Evolutionary conservation across 805 yeast genomes (phyloP).

Genomic region (Myxozyma monticola): DNA sequence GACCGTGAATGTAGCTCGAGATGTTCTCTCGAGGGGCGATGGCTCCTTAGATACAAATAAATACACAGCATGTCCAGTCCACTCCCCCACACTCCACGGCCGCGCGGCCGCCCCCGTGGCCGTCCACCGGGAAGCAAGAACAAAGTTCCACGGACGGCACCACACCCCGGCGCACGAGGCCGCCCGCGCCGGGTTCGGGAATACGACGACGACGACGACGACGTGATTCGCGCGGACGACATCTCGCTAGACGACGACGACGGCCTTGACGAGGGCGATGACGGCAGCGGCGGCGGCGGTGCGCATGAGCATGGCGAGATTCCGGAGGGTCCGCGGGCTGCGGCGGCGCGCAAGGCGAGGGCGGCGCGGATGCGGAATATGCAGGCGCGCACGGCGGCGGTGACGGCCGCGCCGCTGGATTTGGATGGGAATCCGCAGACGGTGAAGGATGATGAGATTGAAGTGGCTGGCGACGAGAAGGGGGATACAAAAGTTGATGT

Average conservation of each 20-base stretch:
- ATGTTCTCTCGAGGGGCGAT: too few species aligned
- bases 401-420: slow-evolving; percentile 54
- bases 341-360: slow-evolving; percentile 30
- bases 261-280: slow-evolving; percentile 14
- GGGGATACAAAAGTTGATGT: slow-evolving; percentile 74
- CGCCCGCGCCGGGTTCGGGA: slow-evolving; percentile 27
- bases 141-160: slow-evolving; percentile 29
- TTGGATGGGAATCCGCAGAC: slow-evolving; percentile 67
- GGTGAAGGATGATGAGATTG: slow-evolving; percentile 74
- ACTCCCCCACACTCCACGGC: slow-evolving; percentile 24
- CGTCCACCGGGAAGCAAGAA: slow-evolving; percentile 40
- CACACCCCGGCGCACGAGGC: slow-evolving; percentile 10
- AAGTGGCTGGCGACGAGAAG: slow-evolving; percentile 69
- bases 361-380: slow-evolving; percentile 26
- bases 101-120: slow-evolving; percentile 37
- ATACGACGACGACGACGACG: slow-evolving; percentile 22
- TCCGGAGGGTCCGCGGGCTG: slow-evolving; percentile 28
- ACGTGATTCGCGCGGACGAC: slow-evolving; percentile 23
- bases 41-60: too few species aligned
- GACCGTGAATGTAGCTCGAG: too few species aligned
- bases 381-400: slow-evolving; percentile 37
- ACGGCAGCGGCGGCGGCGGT: slow-evolving; percentile 15
- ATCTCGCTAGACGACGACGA: slow-evolving; percentile 18
- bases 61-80: slow-evolving; percentile 13
- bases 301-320: slow-evolving; percentile 19